Base-by-base conservation (phyloP, 2,329 filamentous ascomycete species). In the Xylaria sp. region DNA sequence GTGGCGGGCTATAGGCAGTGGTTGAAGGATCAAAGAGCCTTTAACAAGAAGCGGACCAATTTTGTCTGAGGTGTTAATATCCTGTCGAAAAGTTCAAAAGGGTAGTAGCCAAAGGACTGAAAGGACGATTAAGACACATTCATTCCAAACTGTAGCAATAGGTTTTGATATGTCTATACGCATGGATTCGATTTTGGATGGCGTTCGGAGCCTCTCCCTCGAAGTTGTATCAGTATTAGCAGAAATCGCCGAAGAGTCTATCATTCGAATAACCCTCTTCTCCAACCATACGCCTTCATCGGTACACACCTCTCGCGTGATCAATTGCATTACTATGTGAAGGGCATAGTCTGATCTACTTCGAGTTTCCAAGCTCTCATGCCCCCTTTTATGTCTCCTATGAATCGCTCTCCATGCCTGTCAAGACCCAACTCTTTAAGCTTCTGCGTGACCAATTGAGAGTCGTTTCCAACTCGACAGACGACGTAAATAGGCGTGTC, bases 21-120 rank as follows among this genome's bases (percentile, higher is more conserved):
- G 96, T 83, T 99, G 77, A 98, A 97, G 86, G 96, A 99, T 78
- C 96, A 98, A 85, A 87, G 95, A 71, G 95, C 94, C 10, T 99
- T 97, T 83, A 97, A 97, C 84, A 94, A 94, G 85, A 97, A 97
- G 88, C 90, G 89, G 79, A 88, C 84, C 73, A 88, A 83, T 76
- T 89, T 90, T 80, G 81, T 90, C 71, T 90, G 80, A 58, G 31
- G 40, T 6, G 53, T 11, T 51, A 26, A 83, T 36, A 38, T 63
- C 6, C 66, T 13, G 38, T 40, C 23, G 28, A 15, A 6, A 15
- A 36, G 15, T 10, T 23, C 38, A 40, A 40, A 61, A 36, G 10
- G 17, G 15, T 28, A 59, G 46, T n/a, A n/a, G 33, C 7, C 17
- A 56, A 62, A 33, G n/a, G 40, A 10, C 42, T 40, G 33, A 9